A percentile compares a stretch with the other conserved stretches of the same genome.
Evolutionary conservation across 1,139 yeast species (phyloP).

Genomic region (Blastobotrys malaysiensis): DNA sequence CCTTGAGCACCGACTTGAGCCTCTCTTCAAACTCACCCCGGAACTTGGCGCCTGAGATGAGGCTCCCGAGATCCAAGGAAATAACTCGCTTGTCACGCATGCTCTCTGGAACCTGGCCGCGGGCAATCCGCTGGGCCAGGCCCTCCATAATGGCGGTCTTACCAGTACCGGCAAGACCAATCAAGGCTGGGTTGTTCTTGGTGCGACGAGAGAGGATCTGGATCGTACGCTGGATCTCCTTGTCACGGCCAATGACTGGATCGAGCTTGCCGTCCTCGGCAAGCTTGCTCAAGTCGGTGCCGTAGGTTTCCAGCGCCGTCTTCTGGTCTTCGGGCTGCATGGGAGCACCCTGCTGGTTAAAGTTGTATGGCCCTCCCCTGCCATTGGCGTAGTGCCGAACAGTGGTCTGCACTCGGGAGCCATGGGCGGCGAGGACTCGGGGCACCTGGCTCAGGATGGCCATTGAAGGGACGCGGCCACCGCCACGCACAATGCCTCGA

Average conservation of each 20-base stretch:
- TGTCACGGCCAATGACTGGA: conserved; percentile 96
- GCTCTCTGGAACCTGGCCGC: conserved; percentile 91
- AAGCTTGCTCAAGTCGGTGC: conserved; percentile 79
- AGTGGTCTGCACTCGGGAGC: neutral
- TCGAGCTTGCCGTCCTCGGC: conserved; percentile 90
- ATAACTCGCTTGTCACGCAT: conserved; percentile 80
- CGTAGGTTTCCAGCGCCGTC: conserved; percentile 76
- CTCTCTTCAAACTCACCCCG: conserved; percentile 96
- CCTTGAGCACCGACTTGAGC: conserved; percentile 75
- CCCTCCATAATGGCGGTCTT: conserved; percentile 97
- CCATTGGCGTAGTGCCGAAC: conserved; percentile 1
- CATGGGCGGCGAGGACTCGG: neutral
- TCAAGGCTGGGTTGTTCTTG: conserved; percentile 88
- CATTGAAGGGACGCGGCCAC: neutral
- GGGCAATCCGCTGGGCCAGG: conserved; percentile 82
- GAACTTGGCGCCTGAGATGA: conserved; percentile 91
- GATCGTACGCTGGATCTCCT: conserved; percentile 86
- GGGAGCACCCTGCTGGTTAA: conserved; percentile 7
- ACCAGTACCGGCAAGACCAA: conserved; percentile 97
- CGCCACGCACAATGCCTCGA: neutral
- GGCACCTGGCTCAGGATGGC: conserved; percentile 1
- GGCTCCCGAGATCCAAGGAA: conserved; percentile 79
- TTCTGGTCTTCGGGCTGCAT: conserved; percentile 40
- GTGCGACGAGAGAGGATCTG: conserved; percentile 90
- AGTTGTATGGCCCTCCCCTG: conserved; percentile 7